A percentile compares a stretch with the other conserved stretches of the same genome.
Evolutionary conservation across 106 monocot genomes (phyloP).

Genomic region (Hemerocallis citrina): DNA sequence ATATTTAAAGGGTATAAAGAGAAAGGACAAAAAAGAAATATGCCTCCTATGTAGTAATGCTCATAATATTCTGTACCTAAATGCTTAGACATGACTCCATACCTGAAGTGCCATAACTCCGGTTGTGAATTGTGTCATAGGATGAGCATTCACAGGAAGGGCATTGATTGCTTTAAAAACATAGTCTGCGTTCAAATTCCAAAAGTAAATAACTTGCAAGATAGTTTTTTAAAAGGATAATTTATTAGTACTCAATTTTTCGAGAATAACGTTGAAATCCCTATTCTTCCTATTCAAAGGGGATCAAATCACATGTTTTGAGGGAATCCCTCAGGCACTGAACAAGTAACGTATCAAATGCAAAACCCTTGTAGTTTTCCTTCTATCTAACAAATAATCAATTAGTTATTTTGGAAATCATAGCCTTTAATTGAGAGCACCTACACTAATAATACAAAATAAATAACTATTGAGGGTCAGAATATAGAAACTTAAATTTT

Average conservation of each 20-base stretch:
- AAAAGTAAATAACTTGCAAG: not conserved
- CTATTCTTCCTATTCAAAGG: too few relatives aligned
- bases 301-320: too few relatives aligned
- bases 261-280: too few relatives aligned
- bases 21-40: not conserved
- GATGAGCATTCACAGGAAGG: constrained; percentile 79
- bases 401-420: too few relatives aligned
- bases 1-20: not conserved
- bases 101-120: constrained; percentile 99
- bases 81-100: not conserved
- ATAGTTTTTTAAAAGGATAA: not conserved
- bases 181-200: constrained; percentile 52
- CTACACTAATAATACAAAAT: too few relatives aligned
- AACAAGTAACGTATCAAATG: too few relatives aligned
- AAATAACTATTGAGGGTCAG: too few relatives aligned
- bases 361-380: too few relatives aligned
- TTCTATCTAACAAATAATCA: too few relatives aligned
- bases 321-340: too few relatives aligned
- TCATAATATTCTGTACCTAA: not conserved
- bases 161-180: constrained; percentile 84
- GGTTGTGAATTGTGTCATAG: constrained; percentile 90
- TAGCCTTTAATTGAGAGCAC: too few relatives aligned
- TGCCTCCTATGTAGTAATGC: not conserved
- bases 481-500: too few relatives aligned
- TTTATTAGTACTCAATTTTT: not conserved